These are phyloP conservation scores for Nicotiana knightiana DNA, from an alignment of 257 asterid species.

Conservation along the genomic window DNA sequence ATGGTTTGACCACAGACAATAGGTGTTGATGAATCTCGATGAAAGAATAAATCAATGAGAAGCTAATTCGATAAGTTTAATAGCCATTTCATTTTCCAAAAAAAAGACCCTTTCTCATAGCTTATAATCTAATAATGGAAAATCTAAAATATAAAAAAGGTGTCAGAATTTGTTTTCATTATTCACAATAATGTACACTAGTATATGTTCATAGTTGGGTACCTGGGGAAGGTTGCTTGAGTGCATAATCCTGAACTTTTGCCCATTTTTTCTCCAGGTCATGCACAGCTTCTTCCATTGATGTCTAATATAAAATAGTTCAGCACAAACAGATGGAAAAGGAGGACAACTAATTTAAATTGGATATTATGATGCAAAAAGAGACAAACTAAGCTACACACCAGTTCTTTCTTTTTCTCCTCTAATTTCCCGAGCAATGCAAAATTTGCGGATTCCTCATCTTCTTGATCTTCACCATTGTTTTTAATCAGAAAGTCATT, in stretches of 20 bases:
- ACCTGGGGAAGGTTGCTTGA: constrained; percentile 88
- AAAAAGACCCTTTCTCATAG: too few species aligned
- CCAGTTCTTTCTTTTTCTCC: constrained; percentile 68
- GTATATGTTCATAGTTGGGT: neutral
- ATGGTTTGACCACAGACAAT: neutral
- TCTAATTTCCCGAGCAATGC: constrained; percentile 55
- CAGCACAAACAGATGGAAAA: constrained; percentile 9
- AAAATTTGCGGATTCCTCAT: constrained; percentile 35
- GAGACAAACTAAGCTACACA: constrained; percentile 20
- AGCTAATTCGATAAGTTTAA: too few species aligned
- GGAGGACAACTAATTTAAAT: neutral
- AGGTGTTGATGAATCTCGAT: neutral
- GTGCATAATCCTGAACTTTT: constrained; percentile 62
- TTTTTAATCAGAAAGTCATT: constrained; percentile 29
- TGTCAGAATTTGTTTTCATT: neutral
- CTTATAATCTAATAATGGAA: too few species aligned
- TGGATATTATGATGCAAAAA: neutral
- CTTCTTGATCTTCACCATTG: constrained; percentile 36
- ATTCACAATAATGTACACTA: neutral
- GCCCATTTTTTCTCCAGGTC: constrained; percentile 69
- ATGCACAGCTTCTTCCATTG: constrained; percentile 51
- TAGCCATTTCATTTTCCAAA: too few species aligned
- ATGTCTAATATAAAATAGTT: constrained; percentile 37
- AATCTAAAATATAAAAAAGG: too few species aligned
- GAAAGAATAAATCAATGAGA: too few species aligned